phyloP scores from a whole-genome alignment of 352 stramenopile genomes.

The Phytophthora litchii region DNA sequence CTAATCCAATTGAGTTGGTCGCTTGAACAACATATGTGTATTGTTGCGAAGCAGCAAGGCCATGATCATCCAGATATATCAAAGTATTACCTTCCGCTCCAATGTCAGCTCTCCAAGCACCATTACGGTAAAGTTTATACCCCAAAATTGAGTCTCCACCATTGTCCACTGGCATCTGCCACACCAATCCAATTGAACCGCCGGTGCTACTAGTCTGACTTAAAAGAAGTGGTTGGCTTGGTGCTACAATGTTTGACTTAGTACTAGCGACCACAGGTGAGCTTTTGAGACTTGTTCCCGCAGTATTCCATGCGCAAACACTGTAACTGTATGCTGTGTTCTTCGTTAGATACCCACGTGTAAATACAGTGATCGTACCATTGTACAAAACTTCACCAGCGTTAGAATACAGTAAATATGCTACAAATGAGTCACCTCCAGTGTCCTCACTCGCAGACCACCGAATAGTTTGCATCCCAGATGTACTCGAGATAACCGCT shows the following conservation, averaged over 20 bases:
- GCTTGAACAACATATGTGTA: constrained; percentile 56
- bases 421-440: constrained; percentile 39
- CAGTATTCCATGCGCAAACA: constrained; percentile 47
- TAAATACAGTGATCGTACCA: constrained; percentile 44
- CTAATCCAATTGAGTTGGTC: constrained; percentile 40
- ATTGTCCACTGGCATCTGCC: constrained; percentile 47
- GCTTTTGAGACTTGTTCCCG: constrained; percentile 41
- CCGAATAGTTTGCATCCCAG: constrained; percentile 49
- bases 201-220: constrained; percentile 22
- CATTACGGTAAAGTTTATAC: constrained; percentile 52
- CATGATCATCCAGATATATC: constrained; percentile 36
- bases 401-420: constrained; percentile 47
- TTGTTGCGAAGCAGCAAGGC: constrained; percentile 30
- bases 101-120: constrained; percentile 17
- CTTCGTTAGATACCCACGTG: constrained; percentile 34
- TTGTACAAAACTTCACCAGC: constrained; percentile 42
- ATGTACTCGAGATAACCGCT: constrained; percentile 33
- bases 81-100: constrained; percentile 3
- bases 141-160: constrained; percentile 43
- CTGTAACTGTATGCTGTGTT: constrained; percentile 57
- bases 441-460: constrained; percentile 48
- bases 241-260: constrained; percentile 19
- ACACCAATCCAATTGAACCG: constrained; percentile 51
- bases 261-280: constrained; percentile 30
- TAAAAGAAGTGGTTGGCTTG: constrained; percentile 36